Conservation (phyloP, 1,139 yeast species). For the Chernovozyma aurita region DNA sequence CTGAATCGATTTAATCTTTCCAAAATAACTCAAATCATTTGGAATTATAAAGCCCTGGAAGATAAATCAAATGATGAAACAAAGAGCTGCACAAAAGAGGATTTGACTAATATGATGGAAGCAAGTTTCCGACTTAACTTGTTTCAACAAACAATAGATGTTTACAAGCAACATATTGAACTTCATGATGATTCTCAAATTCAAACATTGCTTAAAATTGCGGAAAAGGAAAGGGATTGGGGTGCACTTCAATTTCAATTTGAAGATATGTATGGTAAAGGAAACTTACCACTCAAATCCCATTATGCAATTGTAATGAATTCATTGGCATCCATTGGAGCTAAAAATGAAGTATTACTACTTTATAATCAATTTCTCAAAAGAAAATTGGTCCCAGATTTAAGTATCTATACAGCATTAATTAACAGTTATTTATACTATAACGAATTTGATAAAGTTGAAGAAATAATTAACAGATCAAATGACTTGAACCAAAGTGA, state of each 20-base stretch:
- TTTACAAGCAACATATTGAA: conserved; percentile 21
- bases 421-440: conserved; percentile 42
- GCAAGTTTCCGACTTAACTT: conserved; percentile 2
- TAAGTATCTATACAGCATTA: conserved; percentile 44
- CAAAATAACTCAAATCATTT: conserved; percentile 3
- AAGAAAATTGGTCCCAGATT: conserved; percentile 47
- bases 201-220: conserved; percentile 41
- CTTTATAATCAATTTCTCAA: conserved; percentile 45
- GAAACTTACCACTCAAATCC: conserved; percentile 48
- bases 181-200: conserved; percentile 37
- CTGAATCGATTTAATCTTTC: conserved; percentile 3
- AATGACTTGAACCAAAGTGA: conserved; percentile 31
- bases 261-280: conserved; percentile 56
- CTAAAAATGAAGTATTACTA: conserved; percentile 47
- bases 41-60: conserved; percentile 7
- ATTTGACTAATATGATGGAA: conserved; percentile 5
- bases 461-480: too few relatives aligned
- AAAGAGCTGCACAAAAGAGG: background rate
- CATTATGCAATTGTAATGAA: conserved; percentile 66
- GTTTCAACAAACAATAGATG: conserved; percentile 20
- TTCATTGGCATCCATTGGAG: conserved; percentile 58
- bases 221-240: conserved; percentile 57
- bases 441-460: conserved; percentile 43
- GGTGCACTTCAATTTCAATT: conserved; percentile 55
- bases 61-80: too few relatives aligned